Conservation (phyloP, 1,139 yeast genomes). For the Arxiozyma bovina region DNA sequence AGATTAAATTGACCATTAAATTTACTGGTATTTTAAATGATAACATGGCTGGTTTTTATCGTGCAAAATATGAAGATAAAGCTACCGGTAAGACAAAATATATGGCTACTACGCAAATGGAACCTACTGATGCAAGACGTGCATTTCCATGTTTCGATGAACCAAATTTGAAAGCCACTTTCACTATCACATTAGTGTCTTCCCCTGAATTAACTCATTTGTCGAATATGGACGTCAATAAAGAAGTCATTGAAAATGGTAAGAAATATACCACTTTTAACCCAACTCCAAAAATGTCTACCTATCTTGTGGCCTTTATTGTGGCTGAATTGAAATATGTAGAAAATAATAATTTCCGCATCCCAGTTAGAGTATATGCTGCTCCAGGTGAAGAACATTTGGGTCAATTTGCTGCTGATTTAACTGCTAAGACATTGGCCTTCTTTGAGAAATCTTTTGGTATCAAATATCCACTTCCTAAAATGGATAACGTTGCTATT, state of each 20-base stretch:
- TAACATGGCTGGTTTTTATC: conserved; percentile 72
- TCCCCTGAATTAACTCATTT: conserved; percentile 53
- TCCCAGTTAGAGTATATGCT: conserved; percentile 76
- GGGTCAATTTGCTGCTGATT: conserved; percentile 60
- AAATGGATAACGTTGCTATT: conserved; percentile 74
- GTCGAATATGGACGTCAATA: conserved; percentile 63
- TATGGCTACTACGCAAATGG: conserved; percentile 77
- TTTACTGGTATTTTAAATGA: conserved; percentile 69
- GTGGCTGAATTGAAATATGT: conserved; percentile 72
- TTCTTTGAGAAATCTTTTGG: conserved; percentile 66
- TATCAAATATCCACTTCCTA: conserved; percentile 69
- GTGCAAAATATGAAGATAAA: conserved; percentile 58
- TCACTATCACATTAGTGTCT: conserved; percentile 52
- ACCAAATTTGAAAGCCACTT: conserved; percentile 68
- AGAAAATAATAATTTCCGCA: conserved; percentile 55
- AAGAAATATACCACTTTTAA: conserved; percentile 51
- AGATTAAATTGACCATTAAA: conserved; percentile 39
- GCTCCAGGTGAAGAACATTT: conserved; percentile 62
- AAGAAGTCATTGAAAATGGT: conserved; percentile 37
- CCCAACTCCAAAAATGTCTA: conserved; percentile 69
- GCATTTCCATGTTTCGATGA: conserved; percentile 82
- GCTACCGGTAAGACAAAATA: conserved; percentile 52
- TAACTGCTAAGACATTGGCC: conserved; percentile 67
- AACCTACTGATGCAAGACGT: conserved; percentile 77
- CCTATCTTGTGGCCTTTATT: conserved; percentile 73